Evolutionary conservation across 768 basidiomycete genomes (phyloP).

Genomic region (Saitozyma podzolica): DNA sequence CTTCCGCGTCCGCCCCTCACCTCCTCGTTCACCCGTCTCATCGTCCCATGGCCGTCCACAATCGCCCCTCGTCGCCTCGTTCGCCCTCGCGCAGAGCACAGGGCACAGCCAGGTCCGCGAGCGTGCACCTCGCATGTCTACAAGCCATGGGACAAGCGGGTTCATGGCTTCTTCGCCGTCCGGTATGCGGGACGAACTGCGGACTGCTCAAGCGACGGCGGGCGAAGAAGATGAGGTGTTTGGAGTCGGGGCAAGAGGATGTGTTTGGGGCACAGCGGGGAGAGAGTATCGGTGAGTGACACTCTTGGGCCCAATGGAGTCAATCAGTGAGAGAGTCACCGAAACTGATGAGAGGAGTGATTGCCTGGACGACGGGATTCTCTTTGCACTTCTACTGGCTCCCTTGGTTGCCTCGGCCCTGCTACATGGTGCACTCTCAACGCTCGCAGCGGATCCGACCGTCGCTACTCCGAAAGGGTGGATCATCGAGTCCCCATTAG

Average conservation of each 20-base stretch:
- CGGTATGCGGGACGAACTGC: background rate
- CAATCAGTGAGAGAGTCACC: background rate
- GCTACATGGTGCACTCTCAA: constrained; percentile 58
- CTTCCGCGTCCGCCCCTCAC: constrained; percentile 13
- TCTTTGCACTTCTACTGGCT: constrained; percentile 79
- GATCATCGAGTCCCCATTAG: constrained; percentile 73
- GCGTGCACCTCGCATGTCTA: constrained; percentile 5
- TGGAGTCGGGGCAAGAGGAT: constrained; percentile 33
- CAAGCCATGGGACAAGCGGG: constrained; percentile 7
- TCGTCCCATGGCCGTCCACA: constrained; percentile 8
- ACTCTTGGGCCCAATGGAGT: background rate
- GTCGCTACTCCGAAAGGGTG: constrained; percentile 63
- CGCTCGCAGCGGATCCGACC: constrained; percentile 40
- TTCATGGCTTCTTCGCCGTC: background rate
- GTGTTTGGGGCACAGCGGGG: constrained; percentile 52
- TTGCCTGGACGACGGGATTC: constrained; percentile 78
- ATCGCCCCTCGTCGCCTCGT: constrained; percentile 14
- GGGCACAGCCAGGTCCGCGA: constrained; percentile 10
- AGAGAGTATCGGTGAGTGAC: constrained; percentile 46
- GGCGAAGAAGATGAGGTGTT: constrained; percentile 19
- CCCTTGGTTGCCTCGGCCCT: constrained; percentile 75
- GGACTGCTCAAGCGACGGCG: background rate
- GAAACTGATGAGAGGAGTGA: constrained; percentile 57
- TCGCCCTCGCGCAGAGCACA: background rate
- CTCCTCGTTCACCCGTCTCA: constrained; percentile 6